phyloP scores from a whole-genome alignment of 176 grass and related monocot genomes.

The Thalia dealbata region DNA sequence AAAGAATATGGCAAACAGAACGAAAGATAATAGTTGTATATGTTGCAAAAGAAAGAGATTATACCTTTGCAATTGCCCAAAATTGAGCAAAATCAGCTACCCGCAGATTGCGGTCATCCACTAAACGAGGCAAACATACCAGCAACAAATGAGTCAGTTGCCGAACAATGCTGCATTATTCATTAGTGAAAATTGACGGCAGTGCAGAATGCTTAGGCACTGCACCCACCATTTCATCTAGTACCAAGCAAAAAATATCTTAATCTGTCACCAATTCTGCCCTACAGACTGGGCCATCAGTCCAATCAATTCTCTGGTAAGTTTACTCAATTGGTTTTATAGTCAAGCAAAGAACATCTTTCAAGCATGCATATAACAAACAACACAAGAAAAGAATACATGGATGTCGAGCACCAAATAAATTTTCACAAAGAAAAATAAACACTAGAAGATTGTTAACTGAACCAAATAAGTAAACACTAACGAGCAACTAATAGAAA shows the following conservation, averaged over 20 bases:
- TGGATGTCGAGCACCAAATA: background rate
- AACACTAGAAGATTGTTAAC: background rate
- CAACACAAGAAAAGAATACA: background rate
- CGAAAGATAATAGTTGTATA: slow-evolving; percentile 41
- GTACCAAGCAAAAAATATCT: slow-evolving; percentile 33
- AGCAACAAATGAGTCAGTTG: slow-evolving; percentile 97
- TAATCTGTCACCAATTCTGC: slow-evolving; percentile 23
- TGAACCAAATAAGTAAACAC: background rate
- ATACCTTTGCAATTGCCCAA: slow-evolving; percentile 99
- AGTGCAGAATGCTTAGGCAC: slow-evolving; percentile 32
- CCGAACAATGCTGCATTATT: slow-evolving; percentile 72
- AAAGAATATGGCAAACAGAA: slow-evolving; percentile 23
- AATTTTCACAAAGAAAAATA: background rate
- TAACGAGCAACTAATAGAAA: slow-evolving; percentile 21
- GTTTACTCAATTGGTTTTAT: background rate
- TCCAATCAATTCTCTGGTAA: background rate
- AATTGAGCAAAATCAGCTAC: slow-evolving; percentile 99
- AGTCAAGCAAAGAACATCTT: background rate
- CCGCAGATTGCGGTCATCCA: slow-evolving; percentile 99
- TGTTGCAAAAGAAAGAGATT: slow-evolving; percentile 48
- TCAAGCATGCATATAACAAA: background rate
- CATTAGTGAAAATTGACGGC: slow-evolving; percentile 56
- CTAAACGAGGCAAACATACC: slow-evolving; percentile 81
- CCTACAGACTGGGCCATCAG: slow-evolving; percentile 9
- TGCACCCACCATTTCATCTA: slow-evolving; percentile 45